A percentile compares a stretch with the other conserved stretches of the same genome.
These are phyloP conservation scores for Pichia norvegensis DNA, from an alignment of 1,139 yeast genomes.

Conservation along the genomic window DNA sequence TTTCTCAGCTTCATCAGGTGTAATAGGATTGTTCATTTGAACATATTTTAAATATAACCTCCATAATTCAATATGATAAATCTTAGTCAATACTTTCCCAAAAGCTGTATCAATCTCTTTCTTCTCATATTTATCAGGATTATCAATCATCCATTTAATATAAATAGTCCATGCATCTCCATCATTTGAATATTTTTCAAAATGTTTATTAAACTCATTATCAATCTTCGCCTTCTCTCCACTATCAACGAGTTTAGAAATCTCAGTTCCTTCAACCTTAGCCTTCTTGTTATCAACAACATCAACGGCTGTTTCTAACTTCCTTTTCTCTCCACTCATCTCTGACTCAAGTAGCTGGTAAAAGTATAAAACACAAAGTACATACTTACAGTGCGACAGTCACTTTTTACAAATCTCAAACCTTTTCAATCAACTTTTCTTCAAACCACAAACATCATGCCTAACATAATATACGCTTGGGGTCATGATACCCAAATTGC, in stretches of 20 bases:
- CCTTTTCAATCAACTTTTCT: neutral
- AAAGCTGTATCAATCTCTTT: constrained; percentile 59
- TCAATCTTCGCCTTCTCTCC: constrained; percentile 56
- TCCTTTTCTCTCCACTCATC: neutral
- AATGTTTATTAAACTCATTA: constrained; percentile 51
- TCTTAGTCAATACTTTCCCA: constrained; percentile 49
- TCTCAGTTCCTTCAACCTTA: constrained; percentile 22
- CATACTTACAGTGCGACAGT: too few species aligned
- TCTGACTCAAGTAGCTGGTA: too few species aligned
- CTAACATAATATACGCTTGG: constrained; percentile 49
- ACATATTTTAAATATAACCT: constrained; percentile 69
- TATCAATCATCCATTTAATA: constrained; percentile 51
- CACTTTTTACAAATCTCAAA: too few species aligned
- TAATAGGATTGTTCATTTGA: constrained; percentile 67
- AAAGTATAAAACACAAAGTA: too few species aligned
- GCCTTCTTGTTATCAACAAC: constrained; percentile 37
- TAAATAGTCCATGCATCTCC: constrained; percentile 61
- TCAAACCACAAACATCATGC: neutral
- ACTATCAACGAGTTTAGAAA: neutral
- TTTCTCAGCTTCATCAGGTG: constrained; percentile 46
- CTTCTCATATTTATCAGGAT: constrained; percentile 48
- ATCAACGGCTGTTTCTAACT: constrained; percentile 37
- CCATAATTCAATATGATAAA: constrained; percentile 63
- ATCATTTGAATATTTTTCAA: constrained; percentile 46
- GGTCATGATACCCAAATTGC: constrained; percentile 34